Evolutionary conservation across 345 rosid species (phyloP), one percentile per base, ranked within the genome.

Genomic region (Camelina hispida): DNA sequence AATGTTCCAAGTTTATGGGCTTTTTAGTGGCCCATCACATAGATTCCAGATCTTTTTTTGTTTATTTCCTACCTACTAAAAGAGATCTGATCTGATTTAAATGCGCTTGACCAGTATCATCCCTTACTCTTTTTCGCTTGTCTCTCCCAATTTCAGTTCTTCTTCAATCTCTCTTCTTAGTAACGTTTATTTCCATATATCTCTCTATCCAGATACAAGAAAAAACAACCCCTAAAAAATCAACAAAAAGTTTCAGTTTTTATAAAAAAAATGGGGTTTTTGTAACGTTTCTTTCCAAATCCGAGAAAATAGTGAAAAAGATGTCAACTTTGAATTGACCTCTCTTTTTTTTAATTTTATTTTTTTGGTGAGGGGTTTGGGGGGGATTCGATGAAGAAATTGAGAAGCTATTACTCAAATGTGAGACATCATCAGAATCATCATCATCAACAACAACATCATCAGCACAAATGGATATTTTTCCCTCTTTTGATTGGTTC

Each of bases 381-480:
- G 30, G 25, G 8, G 17, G 48, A 40, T 64, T n/a, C 78, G 56
- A 95, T 95, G 99, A 92, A 92, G 90, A 85, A 81, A 79, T 77
- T 95, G 48, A 89, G 82, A 84, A 85, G 78, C 76, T 92, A 87
- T 80, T 90, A 87, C 75, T 77, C 83, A 79, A 91, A 87, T 65
- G 68, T 85, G 43, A 82, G 90, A 69, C 92, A 84, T 68, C 87
- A 64, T n/a, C 47, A 61, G 8, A 86, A 84, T 66, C 46, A 60
- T 11, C 88, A 64, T n/a, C 46, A 32, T 2, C 34, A 30, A 6
- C 88, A 64, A 10, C 47, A 34, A 6, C 37, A 60, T 10, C 86
- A 84, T 66, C 44, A 61, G 4, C 87, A 83, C 65, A 32, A 70
- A 64, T 92, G 99, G 97, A 83, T 95, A 69, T 80, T 86, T 28